Evolutionary conservation across 2,329 filamentous ascomycete species (phyloP).

Genomic region (Colletotrichum tropicale): DNA sequence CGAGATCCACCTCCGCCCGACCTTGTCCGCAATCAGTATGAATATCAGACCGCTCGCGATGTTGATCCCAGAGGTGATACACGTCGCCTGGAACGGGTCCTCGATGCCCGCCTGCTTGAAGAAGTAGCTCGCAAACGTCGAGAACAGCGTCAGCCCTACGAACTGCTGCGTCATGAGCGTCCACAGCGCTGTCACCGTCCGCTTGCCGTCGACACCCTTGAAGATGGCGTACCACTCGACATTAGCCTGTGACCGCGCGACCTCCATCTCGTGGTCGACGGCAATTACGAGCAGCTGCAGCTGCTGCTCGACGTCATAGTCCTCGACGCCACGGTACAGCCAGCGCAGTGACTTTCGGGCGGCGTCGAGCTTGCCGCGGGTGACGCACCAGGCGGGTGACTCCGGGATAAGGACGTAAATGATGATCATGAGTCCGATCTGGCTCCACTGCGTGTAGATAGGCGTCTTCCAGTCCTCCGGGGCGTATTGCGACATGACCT

Average conservation of each 20-base stretch:
- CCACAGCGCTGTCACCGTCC: constrained; percentile 33
- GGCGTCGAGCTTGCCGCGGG: constrained; percentile 21
- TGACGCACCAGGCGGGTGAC: constrained; percentile 43
- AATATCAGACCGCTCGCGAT: constrained; percentile 21
- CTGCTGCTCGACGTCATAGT: constrained; percentile 32
- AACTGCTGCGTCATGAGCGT: constrained; percentile 26
- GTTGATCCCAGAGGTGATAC: constrained; percentile 25
- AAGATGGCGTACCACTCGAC: constrained; percentile 33
- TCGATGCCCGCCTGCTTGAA: constrained; percentile 35
- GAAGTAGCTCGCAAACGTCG: constrained; percentile 31
- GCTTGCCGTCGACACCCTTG: constrained; percentile 29
- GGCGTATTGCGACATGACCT: constrained; percentile 32
- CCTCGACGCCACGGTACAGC: constrained; percentile 27
- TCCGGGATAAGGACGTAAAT: constrained; percentile 43
- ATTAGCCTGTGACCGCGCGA: constrained; percentile 8
- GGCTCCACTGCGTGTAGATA: constrained; percentile 50
- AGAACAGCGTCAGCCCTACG: constrained; percentile 25
- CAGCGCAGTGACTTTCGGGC: constrained; percentile 23
- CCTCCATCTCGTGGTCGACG: constrained; percentile 23
- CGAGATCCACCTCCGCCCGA: constrained; percentile 22
- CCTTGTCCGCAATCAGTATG: constrained; percentile 20
- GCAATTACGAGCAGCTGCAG: constrained; percentile 24
- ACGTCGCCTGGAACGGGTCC: constrained; percentile 27
- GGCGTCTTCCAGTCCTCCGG: constrained; percentile 40
- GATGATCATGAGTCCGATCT: constrained; percentile 42